These are phyloP conservation scores for Fusarium heterosporum DNA, from an alignment of 2,329 filamentous ascomycete species.

Conservation along the genomic window DNA sequence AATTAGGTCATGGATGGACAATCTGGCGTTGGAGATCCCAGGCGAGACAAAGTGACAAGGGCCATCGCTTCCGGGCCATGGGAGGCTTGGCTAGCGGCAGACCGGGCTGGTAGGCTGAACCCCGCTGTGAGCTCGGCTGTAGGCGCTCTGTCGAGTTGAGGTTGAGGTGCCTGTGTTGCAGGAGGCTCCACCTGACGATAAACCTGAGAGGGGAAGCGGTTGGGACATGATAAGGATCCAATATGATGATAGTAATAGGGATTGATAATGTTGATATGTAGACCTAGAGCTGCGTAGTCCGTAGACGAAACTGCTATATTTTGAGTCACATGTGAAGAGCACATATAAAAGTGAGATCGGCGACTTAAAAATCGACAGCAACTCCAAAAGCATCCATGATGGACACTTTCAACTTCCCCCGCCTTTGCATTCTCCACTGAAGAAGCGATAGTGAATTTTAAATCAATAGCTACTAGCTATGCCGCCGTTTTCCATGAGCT, in stretches of 20 bases:
- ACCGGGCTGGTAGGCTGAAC: conserved; percentile 8
- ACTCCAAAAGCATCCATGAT: not conserved
- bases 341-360: not conserved
- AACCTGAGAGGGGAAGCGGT: conserved; percentile 24
- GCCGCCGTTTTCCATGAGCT: conserved; percentile 33
- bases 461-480: conserved; percentile 15
- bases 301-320: not conserved
- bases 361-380: not conserved
- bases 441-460: conserved; percentile 26
- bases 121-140: conserved; percentile 28
- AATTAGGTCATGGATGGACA: conserved; percentile 33
- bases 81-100: conserved; percentile 14
- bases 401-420: conserved; percentile 2
- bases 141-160: conserved; percentile 16
- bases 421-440: conserved; percentile 25
- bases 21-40: conserved; percentile 31
- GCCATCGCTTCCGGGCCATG: conserved; percentile 16
- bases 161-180: conserved; percentile 8
- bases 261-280: not conserved
- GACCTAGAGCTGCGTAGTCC: not conserved
- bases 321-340: not conserved
- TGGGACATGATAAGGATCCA: conserved; percentile 12
- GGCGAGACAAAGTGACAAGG: conserved; percentile 7
- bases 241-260: not conserved
- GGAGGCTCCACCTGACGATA: conserved; percentile 18